Conservation (phyloP, 2,329 filamentous ascomycete species). For the Fusarium hostae region DNA sequence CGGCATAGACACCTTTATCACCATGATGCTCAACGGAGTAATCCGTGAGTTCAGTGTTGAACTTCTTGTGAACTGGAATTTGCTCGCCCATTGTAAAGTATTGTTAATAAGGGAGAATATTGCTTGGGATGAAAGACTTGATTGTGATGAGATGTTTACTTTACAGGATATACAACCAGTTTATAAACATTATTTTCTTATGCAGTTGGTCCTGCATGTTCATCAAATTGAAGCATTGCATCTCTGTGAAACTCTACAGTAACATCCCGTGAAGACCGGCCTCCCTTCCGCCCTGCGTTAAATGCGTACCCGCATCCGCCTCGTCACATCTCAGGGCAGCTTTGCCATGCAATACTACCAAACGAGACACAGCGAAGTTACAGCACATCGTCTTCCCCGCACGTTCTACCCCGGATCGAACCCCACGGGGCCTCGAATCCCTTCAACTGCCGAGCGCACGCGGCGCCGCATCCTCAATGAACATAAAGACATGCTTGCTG, state of each 20-base stretch:
- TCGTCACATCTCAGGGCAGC: not conserved
- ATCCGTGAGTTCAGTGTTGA: slow-evolving; percentile 55
- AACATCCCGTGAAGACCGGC: not conserved
- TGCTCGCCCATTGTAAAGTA: slow-evolving; percentile 31
- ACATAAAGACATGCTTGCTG: fast-evolving
- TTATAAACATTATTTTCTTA: not conserved
- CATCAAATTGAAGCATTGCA: not conserved
- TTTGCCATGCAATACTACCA: not conserved
- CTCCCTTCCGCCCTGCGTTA: slow-evolving; percentile 10
- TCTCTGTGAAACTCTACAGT: not conserved
- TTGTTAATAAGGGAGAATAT: not conserved
- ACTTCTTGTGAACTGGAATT: slow-evolving; percentile 48
- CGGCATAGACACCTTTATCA: slow-evolving; percentile 54
- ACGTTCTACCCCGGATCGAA: not conserved
- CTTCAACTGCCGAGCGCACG: slow-evolving; percentile 25
- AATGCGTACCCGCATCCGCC: slow-evolving; percentile 1
- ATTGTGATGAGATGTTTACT: not conserved
- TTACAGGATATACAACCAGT: not conserved
- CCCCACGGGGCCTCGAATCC: not conserved
- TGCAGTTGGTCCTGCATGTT: not conserved
- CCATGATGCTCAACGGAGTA: slow-evolving; percentile 48
- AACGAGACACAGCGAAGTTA: not conserved
- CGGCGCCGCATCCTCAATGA: slow-evolving; percentile 7
- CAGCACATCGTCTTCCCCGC: not conserved
- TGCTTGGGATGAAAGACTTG: not conserved